Base-by-base conservation (phyloP, 2,329 filamentous ascomycete genomes). In the Trichothecium roseum region DNA sequence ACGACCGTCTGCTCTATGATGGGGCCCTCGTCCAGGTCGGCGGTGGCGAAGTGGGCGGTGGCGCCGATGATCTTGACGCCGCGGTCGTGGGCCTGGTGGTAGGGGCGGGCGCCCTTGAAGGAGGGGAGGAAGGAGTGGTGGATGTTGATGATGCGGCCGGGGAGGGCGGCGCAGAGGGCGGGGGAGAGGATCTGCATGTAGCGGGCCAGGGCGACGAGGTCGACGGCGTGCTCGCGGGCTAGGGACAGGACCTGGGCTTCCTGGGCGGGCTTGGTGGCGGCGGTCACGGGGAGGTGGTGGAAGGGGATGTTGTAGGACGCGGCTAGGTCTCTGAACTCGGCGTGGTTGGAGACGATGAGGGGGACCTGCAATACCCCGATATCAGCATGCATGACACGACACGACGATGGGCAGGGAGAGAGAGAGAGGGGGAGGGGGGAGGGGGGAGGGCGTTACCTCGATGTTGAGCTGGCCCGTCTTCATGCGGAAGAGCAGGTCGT, bases 21-120 rank as follows among this genome's bases (percentile, higher is more conserved):
- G 9, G 84, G 84, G 2, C 84, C 84, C 64, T 91, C 84, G 51
- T 91, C 84, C 42, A 91, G 60, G 57, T 89, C 84, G 18, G 81
- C 82, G 2, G 84, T 91, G 45, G 89, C 84, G 48, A 89, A 89
- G 61, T 91, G 84, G 5, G 84, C 84, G 3, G 83, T 87, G 17
- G 84, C 84, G 40, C 84, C 84, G 38, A 88, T 87, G 47, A 91
- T 89, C 72, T 91, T 91, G 45, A 91, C 84, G 40, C 84, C 84
- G 18, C 84, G 74, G 43, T 89, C 84, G 53, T 83, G 88, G 7
- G 84, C 84, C 66, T 91, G 84, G 59, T 89, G 84, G 60, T 91
- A 91, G 3, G 84, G 84, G 62, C 85, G 86, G 20, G 84, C 84
- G 41, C 84, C 84, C 69, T 91, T 91, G 74, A 91, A 91, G 8